Evolutionary conservation across 2,329 filamentous ascomycete genomes (phyloP).

Genomic region (Tolypocladium paradoxum): DNA sequence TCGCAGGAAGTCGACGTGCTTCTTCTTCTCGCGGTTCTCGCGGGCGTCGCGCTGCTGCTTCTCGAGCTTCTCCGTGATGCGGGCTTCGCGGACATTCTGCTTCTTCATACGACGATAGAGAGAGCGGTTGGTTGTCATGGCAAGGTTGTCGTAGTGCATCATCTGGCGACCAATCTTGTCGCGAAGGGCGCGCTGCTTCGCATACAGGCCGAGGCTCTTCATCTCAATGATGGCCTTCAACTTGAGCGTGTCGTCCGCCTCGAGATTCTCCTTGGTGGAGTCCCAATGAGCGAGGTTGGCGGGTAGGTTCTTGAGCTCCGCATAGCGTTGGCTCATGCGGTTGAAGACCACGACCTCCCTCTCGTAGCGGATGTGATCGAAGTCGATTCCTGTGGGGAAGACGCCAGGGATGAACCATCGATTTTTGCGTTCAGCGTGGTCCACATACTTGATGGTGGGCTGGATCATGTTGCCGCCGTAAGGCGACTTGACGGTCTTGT

Average conservation of each 20-base stretch:
- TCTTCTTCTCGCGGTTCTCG: constrained; percentile 95
- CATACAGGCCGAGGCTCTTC: constrained; percentile 79
- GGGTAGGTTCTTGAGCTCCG: constrained; percentile 72
- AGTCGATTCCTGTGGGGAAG: constrained; percentile 79
- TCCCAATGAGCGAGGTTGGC: constrained; percentile 87
- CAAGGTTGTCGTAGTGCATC: constrained; percentile 90
- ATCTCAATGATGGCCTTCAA: constrained; percentile 88
- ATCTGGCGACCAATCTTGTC: constrained; percentile 84
- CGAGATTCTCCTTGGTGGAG: constrained; percentile 53
- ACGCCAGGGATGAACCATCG: constrained; percentile 76
- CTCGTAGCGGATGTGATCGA: constrained; percentile 76
- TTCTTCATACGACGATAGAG: constrained; percentile 94
- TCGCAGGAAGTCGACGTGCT: constrained; percentile 83
- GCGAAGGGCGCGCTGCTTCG: constrained; percentile 77
- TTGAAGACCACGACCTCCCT: constrained; percentile 85
- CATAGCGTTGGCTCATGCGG: constrained; percentile 73
- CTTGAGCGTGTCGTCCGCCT: constrained; percentile 73
- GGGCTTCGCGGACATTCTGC: constrained; percentile 86
- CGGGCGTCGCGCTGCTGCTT: constrained; percentile 96
- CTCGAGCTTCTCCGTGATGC: constrained; percentile 97
- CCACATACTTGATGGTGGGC: constrained; percentile 61
- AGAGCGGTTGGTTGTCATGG: constrained; percentile 90
- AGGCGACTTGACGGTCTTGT: constrained; percentile 67
- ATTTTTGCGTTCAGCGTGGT: constrained; percentile 66
- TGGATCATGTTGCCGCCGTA: constrained; percentile 46